Evolutionary conservation across 140 eudicot species (phyloP), one percentile per base, ranked within the genome.

Genomic region (Anethum foeniculum): DNA sequence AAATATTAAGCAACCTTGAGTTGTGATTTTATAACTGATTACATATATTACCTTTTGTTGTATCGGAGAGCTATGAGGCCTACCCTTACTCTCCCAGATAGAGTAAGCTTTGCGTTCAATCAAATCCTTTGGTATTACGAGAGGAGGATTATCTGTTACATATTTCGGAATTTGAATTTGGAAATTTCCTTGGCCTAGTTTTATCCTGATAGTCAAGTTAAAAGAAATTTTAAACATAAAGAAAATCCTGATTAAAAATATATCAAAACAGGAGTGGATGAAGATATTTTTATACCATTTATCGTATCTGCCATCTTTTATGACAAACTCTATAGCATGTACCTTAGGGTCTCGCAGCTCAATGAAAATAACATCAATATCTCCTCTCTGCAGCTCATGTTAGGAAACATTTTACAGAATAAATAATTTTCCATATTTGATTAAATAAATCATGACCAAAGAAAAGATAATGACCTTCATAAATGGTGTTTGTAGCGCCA

Each of bases 331-430:
- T 79, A 86, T 84, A 36, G 86, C 87, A 2, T 80, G 78, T 62
- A 88, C 83, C 82, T 83, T 86, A 21, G 88, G 88, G 88, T 86
- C 89, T 81, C 83, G 78, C 25, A 88, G 85, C 78, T 88, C 88
- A 72, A 88, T 82, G 85, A 41, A 52, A 72, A 82, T 78, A 60
- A 77, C 82, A 77, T 86, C 86, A 46, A 75, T 82, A 72, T 88
- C 88, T 36, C 82, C 88, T 15, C 79, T 85, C 91, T 88, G 77
- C 85, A 81, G 71, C 69, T 83, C 88, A 88, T 30, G 48, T 60
- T 36, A 56, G 23, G 30, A 32, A 56, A 41, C 10, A 13, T 58
- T 54, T 79, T 77, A 67, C 71, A 30, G 14, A 30, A 5, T 12
- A 72, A 64, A 77, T 14, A 48, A 79, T 79, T 48, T 21, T 81